Evolutionary conservation across 495 filamentous ascomycete species (phyloP).

Genomic region (Parathielavia appendiculata): DNA sequence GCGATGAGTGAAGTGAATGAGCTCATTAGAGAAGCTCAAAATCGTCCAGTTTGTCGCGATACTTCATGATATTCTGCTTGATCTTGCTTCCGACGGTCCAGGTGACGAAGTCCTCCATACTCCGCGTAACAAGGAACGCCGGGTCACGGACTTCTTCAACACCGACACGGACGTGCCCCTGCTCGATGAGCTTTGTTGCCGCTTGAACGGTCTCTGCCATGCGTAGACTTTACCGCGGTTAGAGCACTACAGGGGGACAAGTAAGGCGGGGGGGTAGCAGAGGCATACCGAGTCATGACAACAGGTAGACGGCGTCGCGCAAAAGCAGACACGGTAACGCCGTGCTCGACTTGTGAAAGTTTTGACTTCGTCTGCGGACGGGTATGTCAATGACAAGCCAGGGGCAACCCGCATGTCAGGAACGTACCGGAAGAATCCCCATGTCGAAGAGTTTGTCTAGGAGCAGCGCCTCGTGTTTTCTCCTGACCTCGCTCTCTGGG

Average conservation of each 20-base stretch:
- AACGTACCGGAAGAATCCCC: constrained; percentile 60
- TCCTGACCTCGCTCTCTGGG: constrained; percentile 66
- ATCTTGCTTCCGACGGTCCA: constrained; percentile 97
- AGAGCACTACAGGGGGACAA: background rate
- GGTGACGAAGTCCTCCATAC: constrained; percentile 95
- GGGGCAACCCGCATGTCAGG: too few species aligned
- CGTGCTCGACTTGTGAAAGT: constrained; percentile 77
- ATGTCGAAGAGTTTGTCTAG: constrained; percentile 87
- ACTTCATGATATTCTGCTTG: constrained; percentile 88
- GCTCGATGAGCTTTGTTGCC: constrained; percentile 82
- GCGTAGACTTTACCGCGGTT: constrained; percentile 46
- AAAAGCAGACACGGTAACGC: constrained; percentile 79
- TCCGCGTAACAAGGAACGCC: constrained; percentile 67
- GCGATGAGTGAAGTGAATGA: too few species aligned
- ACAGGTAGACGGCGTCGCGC: constrained; percentile 75
- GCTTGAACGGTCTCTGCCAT: constrained; percentile 87
- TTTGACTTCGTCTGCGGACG: constrained; percentile 54
- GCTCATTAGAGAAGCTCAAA: constrained; percentile 71
- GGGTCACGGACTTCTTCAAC: constrained; percentile 87
- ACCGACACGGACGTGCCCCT: constrained; percentile 91
- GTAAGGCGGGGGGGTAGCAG: constrained; percentile 12
- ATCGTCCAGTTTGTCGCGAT: constrained; percentile 92
- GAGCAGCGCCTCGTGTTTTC: constrained; percentile 74
- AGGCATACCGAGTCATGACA: constrained; percentile 52
- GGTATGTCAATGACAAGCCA: background rate